Percentiles rank a stretch among this genome's conserved stretches.
These are phyloP conservation scores for Xerocomus cyaneibrunnescens DNA, from an alignment of 1,284 basidiomycete species.

Conservation along the genomic window DNA sequence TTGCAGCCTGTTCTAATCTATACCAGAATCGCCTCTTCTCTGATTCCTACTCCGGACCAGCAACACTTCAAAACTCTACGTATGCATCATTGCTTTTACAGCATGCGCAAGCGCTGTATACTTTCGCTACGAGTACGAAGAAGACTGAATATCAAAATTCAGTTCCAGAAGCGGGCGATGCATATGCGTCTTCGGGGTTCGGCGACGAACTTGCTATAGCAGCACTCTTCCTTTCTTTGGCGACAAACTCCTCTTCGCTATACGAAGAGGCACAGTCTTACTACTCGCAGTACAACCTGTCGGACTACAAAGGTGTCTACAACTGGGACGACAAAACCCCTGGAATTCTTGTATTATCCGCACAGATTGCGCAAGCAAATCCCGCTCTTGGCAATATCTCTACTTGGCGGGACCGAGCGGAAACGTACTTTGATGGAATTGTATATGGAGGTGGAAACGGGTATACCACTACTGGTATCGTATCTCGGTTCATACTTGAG, in stretches of 20 bases:
- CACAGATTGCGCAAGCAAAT: slow-evolving; percentile 59
- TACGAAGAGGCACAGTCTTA: slow-evolving; percentile 66
- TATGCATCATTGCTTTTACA: slow-evolving; percentile 69
- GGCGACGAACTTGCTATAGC: slow-evolving; percentile 73
- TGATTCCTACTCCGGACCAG: slow-evolving; percentile 52
- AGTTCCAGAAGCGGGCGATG: slow-evolving; percentile 59
- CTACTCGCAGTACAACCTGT: slow-evolving; percentile 60
- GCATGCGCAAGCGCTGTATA: slow-evolving; percentile 76
- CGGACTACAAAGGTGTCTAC: slow-evolving; percentile 60
- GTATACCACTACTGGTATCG: slow-evolving; percentile 52
- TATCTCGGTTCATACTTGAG: slow-evolving; percentile 3
- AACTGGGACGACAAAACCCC: slow-evolving; percentile 90
- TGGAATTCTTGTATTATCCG: slow-evolving; percentile 72
- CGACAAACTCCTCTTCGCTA: slow-evolving; percentile 59
- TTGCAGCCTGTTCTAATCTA: slow-evolving; percentile 80
- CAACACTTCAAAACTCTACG: slow-evolving; percentile 68
- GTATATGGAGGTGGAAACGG: slow-evolving; percentile 57
- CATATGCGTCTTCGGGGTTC: slow-evolving; percentile 74
- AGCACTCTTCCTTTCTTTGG: slow-evolving; percentile 74
- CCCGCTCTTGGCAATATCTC: slow-evolving; percentile 53
- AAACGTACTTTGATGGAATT: slow-evolving; percentile 76
- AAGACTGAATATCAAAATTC: slow-evolving; percentile 61
- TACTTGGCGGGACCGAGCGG: slow-evolving; percentile 70
- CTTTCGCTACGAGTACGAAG: slow-evolving; percentile 66
- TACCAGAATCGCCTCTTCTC: slow-evolving; percentile 63